These are phyloP conservation scores for Mucor racemosus DNA, from an alignment of 371 early-diverging fungal species.

Conservation along the genomic window DNA sequence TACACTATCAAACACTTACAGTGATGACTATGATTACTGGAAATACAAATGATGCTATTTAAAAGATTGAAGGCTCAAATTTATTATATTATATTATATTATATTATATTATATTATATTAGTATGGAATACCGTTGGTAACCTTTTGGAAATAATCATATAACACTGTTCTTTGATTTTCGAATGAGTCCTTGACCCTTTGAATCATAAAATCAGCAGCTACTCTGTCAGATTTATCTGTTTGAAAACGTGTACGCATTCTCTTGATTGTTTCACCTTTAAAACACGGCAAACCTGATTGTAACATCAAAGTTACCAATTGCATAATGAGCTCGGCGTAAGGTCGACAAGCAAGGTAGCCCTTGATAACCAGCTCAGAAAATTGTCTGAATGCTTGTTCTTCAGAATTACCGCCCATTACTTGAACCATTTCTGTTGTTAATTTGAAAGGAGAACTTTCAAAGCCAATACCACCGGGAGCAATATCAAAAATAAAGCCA, in stretches of 20 bases:
- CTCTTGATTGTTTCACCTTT: slow-evolving; percentile 90
- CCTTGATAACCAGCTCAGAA: slow-evolving; percentile 90
- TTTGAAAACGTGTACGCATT: slow-evolving; percentile 89
- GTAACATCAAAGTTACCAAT: slow-evolving; percentile 91
- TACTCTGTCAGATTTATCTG: slow-evolving; percentile 86
- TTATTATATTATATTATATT: slow-evolving; percentile 5
- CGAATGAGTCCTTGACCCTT: slow-evolving; percentile 88
- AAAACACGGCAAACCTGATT: slow-evolving; percentile 98
- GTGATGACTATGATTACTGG: no score
- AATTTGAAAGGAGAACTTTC: slow-evolving; percentile 99
- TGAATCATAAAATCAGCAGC: slow-evolving; percentile 96
- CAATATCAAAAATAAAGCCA: slow-evolving; percentile 99
- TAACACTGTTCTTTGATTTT: slow-evolving; percentile 86
- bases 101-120: neutral
- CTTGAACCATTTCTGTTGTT: slow-evolving; percentile 97
- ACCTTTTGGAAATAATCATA: slow-evolving; percentile 90
- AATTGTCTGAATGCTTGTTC: slow-evolving; percentile 88
- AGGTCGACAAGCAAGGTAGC: slow-evolving; percentile 89
- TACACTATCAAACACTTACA: no score
- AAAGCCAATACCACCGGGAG: slow-evolving; percentile 98
- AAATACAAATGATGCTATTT: neutral
- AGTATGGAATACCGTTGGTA: slow-evolving; percentile 77
- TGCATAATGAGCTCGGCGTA: slow-evolving; percentile 94
- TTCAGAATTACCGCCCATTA: slow-evolving; percentile 91
- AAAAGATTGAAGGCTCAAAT: no score